phyloP scores from a whole-genome alignment of 371 early-diverging fungal genomes.

The Dichotomocladium elegans region DNA sequence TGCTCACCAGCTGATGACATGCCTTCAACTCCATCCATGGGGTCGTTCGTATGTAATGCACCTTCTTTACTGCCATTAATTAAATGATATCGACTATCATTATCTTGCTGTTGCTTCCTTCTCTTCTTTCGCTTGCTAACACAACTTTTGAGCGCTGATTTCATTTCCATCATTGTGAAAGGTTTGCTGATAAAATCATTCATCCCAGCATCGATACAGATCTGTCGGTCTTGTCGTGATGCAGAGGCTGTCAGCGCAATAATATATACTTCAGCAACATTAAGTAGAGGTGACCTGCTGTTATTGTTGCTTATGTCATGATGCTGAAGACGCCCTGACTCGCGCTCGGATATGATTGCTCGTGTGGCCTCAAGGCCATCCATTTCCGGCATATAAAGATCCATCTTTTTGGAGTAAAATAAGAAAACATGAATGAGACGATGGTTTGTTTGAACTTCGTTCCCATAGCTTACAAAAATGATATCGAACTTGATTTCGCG shows the following conservation, averaged over 20 bases:
- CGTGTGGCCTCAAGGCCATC: constrained; percentile 47
- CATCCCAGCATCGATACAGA: constrained; percentile 62
- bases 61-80: not conserved
- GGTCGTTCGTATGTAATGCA: no score
- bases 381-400: constrained; percentile 53
- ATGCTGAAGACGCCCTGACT: constrained; percentile 3
- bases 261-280: constrained; percentile 48
- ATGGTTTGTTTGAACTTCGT: no score
- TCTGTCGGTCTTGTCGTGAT: constrained; percentile 53
- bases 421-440: not conserved
- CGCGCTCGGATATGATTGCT: constrained; percentile 34
- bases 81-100: not conserved
- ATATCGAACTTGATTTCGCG: constrained; percentile 38
- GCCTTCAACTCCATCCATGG: constrained; percentile 5
- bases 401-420: constrained; percentile 24
- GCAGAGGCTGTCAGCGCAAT: constrained; percentile 62
- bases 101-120: constrained; percentile 14
- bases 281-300: constrained; percentile 22
- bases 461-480: constrained; percentile 49
- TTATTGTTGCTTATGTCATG: not conserved
- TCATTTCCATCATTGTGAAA: constrained; percentile 54
- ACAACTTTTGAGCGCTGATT: constrained; percentile 36
- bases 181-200: constrained; percentile 62
- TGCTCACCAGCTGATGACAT: no score
- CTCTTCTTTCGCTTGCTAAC: constrained; percentile 22